Evolutionary conservation across 164 flowering plant genomes (phyloP).

Genomic region (Vitis riparia): DNA sequence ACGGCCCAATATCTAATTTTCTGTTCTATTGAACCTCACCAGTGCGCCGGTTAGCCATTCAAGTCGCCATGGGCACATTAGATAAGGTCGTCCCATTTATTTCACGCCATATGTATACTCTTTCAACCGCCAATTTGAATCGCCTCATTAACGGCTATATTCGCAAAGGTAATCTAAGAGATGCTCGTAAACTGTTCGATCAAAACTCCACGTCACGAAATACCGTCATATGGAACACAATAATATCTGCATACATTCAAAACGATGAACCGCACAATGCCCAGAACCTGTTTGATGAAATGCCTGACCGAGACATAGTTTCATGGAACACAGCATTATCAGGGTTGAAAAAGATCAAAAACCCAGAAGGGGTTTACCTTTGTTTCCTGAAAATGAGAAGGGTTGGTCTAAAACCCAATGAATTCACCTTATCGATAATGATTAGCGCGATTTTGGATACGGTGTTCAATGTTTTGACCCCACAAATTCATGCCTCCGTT

Average conservation of each 20-base stretch:
- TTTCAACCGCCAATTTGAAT: constrained; percentile 24
- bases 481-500: constrained; percentile 52
- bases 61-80: too few species aligned
- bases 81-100: not conserved
- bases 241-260: constrained; percentile 33
- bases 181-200: constrained; percentile 47
- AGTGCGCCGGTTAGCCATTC: too few species aligned
- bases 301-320: constrained; percentile 56
- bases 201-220: constrained; percentile 28
- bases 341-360: constrained; percentile 34
- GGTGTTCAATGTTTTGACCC: constrained; percentile 33
- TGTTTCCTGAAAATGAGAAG: constrained; percentile 39
- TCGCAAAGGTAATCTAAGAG: constrained; percentile 23
- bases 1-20: too few species aligned
- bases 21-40: too few species aligned
- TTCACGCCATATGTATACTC: constrained; percentile 23
- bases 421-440: constrained; percentile 45
- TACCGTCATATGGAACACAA: constrained; percentile 45
- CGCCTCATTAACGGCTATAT: constrained; percentile 22
- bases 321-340: constrained; percentile 62
- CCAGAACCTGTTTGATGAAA: constrained; percentile 53
- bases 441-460: constrained; percentile 30
- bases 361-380: constrained; percentile 20
- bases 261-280: constrained; percentile 30
- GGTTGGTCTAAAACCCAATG: constrained; percentile 35